Evolutionary conservation across 1,284 basidiomycete species (phyloP).

Genomic region (Cryptococcus hybrid): DNA sequence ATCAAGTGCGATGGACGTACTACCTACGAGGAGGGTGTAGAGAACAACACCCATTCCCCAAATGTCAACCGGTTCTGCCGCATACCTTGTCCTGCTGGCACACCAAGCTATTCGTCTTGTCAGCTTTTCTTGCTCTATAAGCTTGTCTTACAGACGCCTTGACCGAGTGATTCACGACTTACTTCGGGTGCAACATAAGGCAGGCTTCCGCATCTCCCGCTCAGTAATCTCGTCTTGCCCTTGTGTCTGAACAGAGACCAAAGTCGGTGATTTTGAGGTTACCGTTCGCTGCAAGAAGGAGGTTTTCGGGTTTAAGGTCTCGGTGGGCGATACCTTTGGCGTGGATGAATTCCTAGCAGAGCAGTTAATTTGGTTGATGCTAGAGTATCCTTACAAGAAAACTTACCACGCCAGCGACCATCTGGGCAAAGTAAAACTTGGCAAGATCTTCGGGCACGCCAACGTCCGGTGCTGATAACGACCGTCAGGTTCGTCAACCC

Average conservation of each 20-base stretch:
- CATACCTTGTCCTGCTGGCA: conserved; percentile 56
- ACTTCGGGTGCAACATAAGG: conserved; percentile 96
- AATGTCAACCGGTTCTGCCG: conserved; percentile 88
- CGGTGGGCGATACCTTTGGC: conserved; percentile 88
- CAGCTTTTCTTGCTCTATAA: background rate
- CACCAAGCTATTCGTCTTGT: conserved; percentile 28
- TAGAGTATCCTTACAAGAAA: background rate
- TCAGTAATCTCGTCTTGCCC: conserved; percentile 72
- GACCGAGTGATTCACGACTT: conserved; percentile 16
- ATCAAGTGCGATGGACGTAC: conserved; percentile 55
- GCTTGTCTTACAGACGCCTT: background rate
- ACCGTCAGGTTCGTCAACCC: background rate
- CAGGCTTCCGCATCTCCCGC: conserved; percentile 85
- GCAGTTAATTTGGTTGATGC: background rate
- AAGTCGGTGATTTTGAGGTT: conserved; percentile 92
- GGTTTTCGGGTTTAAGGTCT: conserved; percentile 95
- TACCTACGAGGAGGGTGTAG: conserved; percentile 87
- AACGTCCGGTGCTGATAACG: conserved; percentile 69
- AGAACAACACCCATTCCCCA: conserved; percentile 98
- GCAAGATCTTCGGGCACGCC: conserved; percentile 86
- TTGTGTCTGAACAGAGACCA: conserved; percentile 92
- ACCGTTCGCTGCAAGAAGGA: conserved; percentile 73
- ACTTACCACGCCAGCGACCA: conserved; percentile 67
- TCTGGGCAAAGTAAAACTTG: conserved; percentile 86
- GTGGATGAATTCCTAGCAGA: conserved; percentile 73